phyloP scores from a whole-genome alignment of 345 rosid genomes.

The Streptanthus diversifolius region DNA sequence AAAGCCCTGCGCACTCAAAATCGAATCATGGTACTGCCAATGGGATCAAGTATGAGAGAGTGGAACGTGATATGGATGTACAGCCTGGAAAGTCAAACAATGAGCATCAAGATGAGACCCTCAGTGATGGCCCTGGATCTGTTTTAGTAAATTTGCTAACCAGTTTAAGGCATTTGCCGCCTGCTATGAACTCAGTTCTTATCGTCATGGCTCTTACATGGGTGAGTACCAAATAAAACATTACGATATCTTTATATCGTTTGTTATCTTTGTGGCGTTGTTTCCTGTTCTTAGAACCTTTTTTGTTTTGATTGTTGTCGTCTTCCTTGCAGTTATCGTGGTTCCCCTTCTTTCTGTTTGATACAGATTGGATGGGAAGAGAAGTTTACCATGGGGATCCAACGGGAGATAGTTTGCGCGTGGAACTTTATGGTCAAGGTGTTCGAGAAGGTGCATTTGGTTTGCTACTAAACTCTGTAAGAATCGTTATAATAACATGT shows the following conservation, averaged over 20 bases:
- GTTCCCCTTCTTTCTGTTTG: slow-evolving; percentile 98
- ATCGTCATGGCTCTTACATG: slow-evolving; percentile 94
- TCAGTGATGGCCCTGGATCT: slow-evolving; percentile 82
- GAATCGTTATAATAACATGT: slow-evolving; percentile 33
- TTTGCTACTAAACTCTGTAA: slow-evolving; percentile 98
- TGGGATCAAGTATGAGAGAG: slow-evolving; percentile 36
- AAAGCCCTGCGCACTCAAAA: slow-evolving; percentile 47
- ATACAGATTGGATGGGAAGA: slow-evolving; percentile 99
- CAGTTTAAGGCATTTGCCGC: slow-evolving; percentile 92
- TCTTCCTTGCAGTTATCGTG: slow-evolving; percentile 75
- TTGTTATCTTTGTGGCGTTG: neutral
- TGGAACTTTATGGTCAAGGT: slow-evolving; percentile 71
- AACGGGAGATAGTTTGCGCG: slow-evolving; percentile 49
- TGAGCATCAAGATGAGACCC: slow-evolving; percentile 47
- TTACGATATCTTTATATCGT: neutral
- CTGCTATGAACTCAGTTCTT: slow-evolving; percentile 90
- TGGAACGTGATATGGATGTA: slow-evolving; percentile 38
- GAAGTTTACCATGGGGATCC: slow-evolving; percentile 97
- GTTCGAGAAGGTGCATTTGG: slow-evolving; percentile 99
- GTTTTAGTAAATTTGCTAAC: slow-evolving; percentile 86
- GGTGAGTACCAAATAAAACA: slow-evolving; percentile 47
- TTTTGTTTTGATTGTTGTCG: neutral
- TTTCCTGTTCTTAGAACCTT: neutral
- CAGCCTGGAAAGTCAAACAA: slow-evolving; percentile 39
- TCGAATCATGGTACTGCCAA: slow-evolving; percentile 40